Conservation (phyloP, 306 rosid species). For the Fragaria nilgerrensis region DNA sequence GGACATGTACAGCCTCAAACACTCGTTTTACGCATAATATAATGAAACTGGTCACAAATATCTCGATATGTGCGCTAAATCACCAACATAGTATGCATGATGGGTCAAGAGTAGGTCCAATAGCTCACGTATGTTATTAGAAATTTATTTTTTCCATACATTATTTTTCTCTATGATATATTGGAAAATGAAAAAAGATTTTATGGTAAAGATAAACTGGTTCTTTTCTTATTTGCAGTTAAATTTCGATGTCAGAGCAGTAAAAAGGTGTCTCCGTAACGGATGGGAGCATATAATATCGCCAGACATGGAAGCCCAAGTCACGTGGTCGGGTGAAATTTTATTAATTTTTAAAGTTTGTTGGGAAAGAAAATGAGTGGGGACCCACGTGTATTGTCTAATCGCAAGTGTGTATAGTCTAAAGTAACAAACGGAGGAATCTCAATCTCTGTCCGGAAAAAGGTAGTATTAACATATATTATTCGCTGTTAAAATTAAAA, state of each 20-base stretch:
- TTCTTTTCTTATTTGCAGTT: not conserved
- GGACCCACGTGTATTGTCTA: conserved; percentile 31
- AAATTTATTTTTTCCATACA: too few relatives aligned
- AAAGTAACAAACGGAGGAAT: conserved; percentile 30
- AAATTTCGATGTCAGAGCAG: not conserved
- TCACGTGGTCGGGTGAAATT: conserved; percentile 15
- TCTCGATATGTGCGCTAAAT: too few relatives aligned
- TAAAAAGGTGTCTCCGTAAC: not conserved
- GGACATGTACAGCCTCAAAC: too few relatives aligned
- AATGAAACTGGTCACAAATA: too few relatives aligned
- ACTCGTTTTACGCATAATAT: too few relatives aligned
- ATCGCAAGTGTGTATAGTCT: conserved; percentile 6
- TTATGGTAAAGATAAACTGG: too few relatives aligned
- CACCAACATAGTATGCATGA: not conserved
- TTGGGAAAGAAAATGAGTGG: conserved; percentile 1
- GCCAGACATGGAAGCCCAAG: not conserved
- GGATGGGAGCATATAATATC: not conserved
- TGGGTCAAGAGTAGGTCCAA: not conserved
- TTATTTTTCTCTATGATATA: not conserved
- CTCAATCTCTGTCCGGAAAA: conserved; percentile 10
- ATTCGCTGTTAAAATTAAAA: not conserved
- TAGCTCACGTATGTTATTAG: not conserved
- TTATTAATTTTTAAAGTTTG: not conserved
- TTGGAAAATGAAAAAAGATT: too few relatives aligned
- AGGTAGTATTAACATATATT: not conserved